Percentiles rank a stretch among this genome's conserved stretches.
These are phyloP conservation scores for Rhytidhysteron rufulum DNA, from an alignment of 2,329 filamentous ascomycete genomes.

Conservation along the genomic window DNA sequence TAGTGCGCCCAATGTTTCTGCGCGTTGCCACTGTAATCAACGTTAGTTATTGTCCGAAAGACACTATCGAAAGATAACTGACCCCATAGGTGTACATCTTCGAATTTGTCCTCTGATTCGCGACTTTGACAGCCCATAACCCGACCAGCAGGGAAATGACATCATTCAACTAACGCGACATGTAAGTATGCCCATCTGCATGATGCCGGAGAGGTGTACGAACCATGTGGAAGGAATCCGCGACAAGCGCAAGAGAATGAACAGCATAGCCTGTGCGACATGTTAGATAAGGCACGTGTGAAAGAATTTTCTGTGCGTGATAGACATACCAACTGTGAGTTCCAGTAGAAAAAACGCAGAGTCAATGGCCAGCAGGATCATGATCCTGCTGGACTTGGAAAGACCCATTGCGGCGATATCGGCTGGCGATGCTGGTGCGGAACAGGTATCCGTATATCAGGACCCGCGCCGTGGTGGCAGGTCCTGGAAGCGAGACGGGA, in stretches of 20 bases:
- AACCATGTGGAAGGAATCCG: conserved; percentile 98
- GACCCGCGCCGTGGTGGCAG: too few relatives aligned
- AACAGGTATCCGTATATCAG: too few relatives aligned
- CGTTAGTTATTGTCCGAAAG: conserved; percentile 13
- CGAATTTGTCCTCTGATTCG: conserved; percentile 72
- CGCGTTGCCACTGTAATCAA: conserved; percentile 75
- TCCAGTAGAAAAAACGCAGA: conserved; percentile 86
- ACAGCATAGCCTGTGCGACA: conserved; percentile 73
- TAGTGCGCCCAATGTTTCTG: conserved; percentile 91
- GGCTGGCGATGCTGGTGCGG: too few relatives aligned
- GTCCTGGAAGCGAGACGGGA: too few relatives aligned
- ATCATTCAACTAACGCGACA: conserved; percentile 75
- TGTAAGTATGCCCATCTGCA: too few relatives aligned
- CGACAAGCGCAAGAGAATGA: conserved; percentile 87
- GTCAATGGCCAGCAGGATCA: conserved; percentile 89
- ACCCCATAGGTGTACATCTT: conserved; percentile 95
- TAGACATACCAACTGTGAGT: conserved; percentile 62
- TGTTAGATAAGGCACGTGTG: too few relatives aligned
- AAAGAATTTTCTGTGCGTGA: too few relatives aligned
- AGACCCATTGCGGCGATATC: conserved; percentile 64
- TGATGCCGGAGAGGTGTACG: too few relatives aligned
- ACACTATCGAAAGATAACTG: conserved; percentile 36
- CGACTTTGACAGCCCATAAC: conserved; percentile 90
- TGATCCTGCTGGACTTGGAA: conserved; percentile 89
- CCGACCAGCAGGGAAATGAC: conserved; percentile 91